phyloP scores from a whole-genome alignment of 2,329 filamentous ascomycete species.

The Cladobotryum protrusum region DNA sequence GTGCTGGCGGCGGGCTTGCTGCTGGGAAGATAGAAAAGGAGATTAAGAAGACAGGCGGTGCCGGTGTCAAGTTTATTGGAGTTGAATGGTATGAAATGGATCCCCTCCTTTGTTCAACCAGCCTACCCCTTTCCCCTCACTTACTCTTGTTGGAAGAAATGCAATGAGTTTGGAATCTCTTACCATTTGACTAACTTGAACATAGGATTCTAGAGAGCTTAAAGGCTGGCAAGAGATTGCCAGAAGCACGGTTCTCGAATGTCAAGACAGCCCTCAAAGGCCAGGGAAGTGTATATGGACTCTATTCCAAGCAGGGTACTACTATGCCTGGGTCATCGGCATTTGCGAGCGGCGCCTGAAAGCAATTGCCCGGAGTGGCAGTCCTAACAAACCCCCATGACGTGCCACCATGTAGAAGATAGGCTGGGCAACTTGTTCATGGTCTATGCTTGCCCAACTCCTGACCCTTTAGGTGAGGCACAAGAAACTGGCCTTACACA shows the following conservation, averaged over 20 bases:
- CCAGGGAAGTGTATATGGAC: slow-evolving; percentile 58
- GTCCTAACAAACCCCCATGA: too few relatives aligned
- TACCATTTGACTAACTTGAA: background rate
- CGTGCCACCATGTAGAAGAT: too few relatives aligned
- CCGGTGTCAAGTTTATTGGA: slow-evolving; percentile 69
- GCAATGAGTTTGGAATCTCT: background rate
- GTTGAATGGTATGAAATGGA: slow-evolving; percentile 63
- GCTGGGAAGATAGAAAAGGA: slow-evolving; percentile 77
- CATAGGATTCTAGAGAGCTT: slow-evolving; percentile 76
- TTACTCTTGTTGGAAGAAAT: background rate
- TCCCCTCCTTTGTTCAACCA: background rate
- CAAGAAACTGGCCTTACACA: too few relatives aligned
- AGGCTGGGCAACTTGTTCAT: too few relatives aligned
- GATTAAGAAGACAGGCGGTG: slow-evolving; percentile 60
- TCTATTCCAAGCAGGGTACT: slow-evolving; percentile 27
- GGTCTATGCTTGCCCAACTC: too few relatives aligned
- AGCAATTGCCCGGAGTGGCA: too few relatives aligned
- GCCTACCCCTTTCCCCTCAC: slow-evolving; percentile 5
- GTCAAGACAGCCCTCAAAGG: slow-evolving; percentile 55
- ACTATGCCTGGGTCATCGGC: background rate
- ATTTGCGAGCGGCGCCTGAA: too few relatives aligned
- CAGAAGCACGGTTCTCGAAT: slow-evolving; percentile 65
- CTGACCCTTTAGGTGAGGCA: too few relatives aligned
- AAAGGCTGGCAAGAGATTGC: slow-evolving; percentile 64
- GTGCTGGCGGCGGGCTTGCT: slow-evolving; percentile 69